Conservation (phyloP, 192 early-diverging fungal species). For the Coemansia sp. region DNA sequence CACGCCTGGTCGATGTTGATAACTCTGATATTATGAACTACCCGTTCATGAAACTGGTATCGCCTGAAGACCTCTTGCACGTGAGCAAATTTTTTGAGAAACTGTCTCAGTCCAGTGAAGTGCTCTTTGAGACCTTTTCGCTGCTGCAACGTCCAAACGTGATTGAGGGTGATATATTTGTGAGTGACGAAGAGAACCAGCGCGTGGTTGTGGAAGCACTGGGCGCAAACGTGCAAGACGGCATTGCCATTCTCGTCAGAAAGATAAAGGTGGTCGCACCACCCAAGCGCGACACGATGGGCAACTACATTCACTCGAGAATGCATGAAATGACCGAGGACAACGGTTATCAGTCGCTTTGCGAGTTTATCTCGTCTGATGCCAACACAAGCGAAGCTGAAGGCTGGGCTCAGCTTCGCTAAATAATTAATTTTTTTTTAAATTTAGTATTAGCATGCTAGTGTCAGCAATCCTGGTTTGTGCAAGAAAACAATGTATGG, state of each 20-base stretch:
- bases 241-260: constrained; percentile 37
- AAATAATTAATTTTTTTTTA: too few species aligned
- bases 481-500: too few species aligned
- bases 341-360: constrained; percentile 38
- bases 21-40: constrained; percentile 37
- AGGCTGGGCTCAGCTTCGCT: constrained; percentile 9
- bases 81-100: constrained; percentile 40
- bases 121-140: constrained; percentile 41
- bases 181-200: constrained; percentile 29
- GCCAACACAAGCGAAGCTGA: constrained; percentile 35
- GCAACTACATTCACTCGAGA: constrained; percentile 21
- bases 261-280: constrained; percentile 18
- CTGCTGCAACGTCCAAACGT: constrained; percentile 38
- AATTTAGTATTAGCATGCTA: too few species aligned
- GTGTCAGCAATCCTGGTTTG: too few species aligned
- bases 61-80: constrained; percentile 44
- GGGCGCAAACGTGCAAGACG: constrained; percentile 47
- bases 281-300: constrained; percentile 31
- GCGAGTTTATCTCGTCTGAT: constrained; percentile 39
- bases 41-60: constrained; percentile 45
- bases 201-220: constrained; percentile 43
- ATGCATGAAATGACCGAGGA: constrained; percentile 30
- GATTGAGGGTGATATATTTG: constrained; percentile 40
- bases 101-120: constrained; percentile 28
- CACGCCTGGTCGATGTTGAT: constrained; percentile 38